Conservation (phyloP, 2,329 filamentous ascomycete genomes). For the Podosphaera aphanis region DNA sequence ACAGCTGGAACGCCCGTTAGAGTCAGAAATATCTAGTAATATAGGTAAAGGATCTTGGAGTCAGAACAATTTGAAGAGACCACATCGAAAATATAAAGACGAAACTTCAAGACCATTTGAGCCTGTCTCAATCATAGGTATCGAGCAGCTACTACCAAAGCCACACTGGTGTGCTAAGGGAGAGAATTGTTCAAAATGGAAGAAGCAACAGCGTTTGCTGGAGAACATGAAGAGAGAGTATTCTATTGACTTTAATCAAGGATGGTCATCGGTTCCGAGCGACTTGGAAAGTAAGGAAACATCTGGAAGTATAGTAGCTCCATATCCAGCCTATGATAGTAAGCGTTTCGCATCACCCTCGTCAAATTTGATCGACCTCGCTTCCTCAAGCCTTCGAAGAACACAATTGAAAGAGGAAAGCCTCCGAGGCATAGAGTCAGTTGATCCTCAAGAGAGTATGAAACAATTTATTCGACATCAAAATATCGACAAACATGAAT, state of each 20-base stretch:
- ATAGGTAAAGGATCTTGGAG: conserved; percentile 4
- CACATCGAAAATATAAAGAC: conserved; percentile 23
- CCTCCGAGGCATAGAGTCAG: conserved; percentile 42
- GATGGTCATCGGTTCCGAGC: conserved; percentile 53
- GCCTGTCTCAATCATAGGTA: conserved; percentile 75
- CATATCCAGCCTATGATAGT: conserved; percentile 49
- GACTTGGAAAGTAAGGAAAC: conserved; percentile 19
- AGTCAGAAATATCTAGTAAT: neutral
- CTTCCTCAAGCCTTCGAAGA: conserved; percentile 45
- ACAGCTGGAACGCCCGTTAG: neutral
- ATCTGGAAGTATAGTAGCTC: conserved; percentile 35
- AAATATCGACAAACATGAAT: conserved; percentile 28
- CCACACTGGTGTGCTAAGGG: conserved; percentile 69
- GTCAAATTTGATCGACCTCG: conserved; percentile 43
- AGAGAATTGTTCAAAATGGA: conserved; percentile 63
- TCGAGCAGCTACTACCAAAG: conserved; percentile 71
- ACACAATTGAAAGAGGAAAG: conserved; percentile 50
- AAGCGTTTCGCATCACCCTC: conserved; percentile 72
- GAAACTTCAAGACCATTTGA: conserved; percentile 33
- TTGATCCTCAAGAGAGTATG: conserved; percentile 81
- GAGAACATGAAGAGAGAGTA: conserved; percentile 53
- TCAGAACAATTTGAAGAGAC: conserved; percentile 11
- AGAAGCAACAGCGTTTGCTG: conserved; percentile 56
- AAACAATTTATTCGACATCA: conserved; percentile 80
- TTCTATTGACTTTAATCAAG: conserved; percentile 35